phyloP scores from a whole-genome alignment of 306 rosid genomes.

The Malus asiatica region DNA sequence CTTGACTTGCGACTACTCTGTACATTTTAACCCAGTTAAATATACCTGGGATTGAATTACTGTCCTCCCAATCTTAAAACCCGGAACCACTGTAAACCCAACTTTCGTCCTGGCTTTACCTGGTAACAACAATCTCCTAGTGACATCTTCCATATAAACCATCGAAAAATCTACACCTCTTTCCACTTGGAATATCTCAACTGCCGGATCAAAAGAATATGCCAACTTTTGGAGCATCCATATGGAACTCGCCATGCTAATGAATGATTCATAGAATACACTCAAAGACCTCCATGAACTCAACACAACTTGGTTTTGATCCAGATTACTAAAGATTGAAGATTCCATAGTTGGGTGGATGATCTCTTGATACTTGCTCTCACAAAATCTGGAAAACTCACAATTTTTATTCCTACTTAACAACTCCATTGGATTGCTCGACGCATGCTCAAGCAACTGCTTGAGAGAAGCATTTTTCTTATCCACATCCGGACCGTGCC shows the following conservation, averaged over 20 bases:
- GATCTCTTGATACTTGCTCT: conserved; percentile 72
- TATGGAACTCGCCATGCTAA: conserved; percentile 80
- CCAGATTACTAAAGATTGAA: conserved; percentile 67
- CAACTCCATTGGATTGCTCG: conserved; percentile 85
- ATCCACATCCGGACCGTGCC: conserved; percentile 27
- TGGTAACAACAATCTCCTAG: conserved; percentile 44
- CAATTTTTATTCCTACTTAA: conserved; percentile 49
- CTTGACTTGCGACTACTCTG: conserved; percentile 24
- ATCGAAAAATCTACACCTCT: conserved; percentile 72
- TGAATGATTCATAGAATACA: conserved; percentile 78
- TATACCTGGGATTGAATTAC: conserved; percentile 89
- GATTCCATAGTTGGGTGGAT: conserved; percentile 85
- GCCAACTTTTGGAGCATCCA: conserved; percentile 90
- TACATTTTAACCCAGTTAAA: conserved; percentile 35
- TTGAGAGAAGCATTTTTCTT: conserved; percentile 31
- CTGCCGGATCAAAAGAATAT: conserved; percentile 61
- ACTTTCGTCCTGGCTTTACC: conserved; percentile 63
- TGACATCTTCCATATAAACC: conserved; percentile 87
- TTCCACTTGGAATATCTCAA: conserved; percentile 83
- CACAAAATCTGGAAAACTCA: conserved; percentile 73
- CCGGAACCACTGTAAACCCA: conserved; percentile 87
- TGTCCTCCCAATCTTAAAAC: conserved; percentile 64
- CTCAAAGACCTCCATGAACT: conserved; percentile 83
- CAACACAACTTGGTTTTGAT: conserved; percentile 55
- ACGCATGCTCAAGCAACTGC: conserved; percentile 83